Conservation (phyloP, 306 rosid genomes). For the Castanea mollissima region DNA sequence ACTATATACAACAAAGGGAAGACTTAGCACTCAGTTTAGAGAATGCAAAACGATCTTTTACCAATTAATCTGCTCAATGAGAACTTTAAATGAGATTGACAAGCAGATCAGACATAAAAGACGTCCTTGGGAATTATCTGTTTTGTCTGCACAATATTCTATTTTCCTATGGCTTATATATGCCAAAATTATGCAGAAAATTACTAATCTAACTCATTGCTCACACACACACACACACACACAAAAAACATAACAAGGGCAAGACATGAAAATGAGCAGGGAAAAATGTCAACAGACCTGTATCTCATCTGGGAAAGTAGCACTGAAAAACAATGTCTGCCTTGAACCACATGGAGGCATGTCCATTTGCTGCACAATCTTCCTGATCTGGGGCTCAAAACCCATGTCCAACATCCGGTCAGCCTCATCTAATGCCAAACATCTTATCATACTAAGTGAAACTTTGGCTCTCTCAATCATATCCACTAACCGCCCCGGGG, state of each 20-base stretch:
- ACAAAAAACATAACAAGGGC: not conserved
- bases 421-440: slow-evolving; percentile 73
- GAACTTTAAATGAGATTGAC: not conserved
- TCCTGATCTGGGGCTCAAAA: slow-evolving; percentile 76
- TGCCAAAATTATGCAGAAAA: not conserved
- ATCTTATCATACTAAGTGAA: slow-evolving; percentile 64
- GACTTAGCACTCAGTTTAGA: not conserved
- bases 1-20: not conserved
- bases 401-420: slow-evolving; percentile 85
- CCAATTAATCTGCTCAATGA: not conserved
- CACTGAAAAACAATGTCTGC: slow-evolving; percentile 88
- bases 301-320: slow-evolving; percentile 82
- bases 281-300: slow-evolving; percentile 43
- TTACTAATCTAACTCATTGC: not conserved
- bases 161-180: not conserved
- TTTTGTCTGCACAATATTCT: not conserved
- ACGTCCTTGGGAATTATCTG: not conserved
- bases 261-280: too few species aligned
- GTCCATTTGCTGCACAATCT: slow-evolving; percentile 77
- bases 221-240: not conserved
- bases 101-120: not conserved
- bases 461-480: slow-evolving; percentile 80
- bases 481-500: slow-evolving; percentile 94
- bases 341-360: slow-evolving; percentile 81
- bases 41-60: not conserved